Conservation (phyloP, 345 rosid species). For the Arabis alpina region DNA sequence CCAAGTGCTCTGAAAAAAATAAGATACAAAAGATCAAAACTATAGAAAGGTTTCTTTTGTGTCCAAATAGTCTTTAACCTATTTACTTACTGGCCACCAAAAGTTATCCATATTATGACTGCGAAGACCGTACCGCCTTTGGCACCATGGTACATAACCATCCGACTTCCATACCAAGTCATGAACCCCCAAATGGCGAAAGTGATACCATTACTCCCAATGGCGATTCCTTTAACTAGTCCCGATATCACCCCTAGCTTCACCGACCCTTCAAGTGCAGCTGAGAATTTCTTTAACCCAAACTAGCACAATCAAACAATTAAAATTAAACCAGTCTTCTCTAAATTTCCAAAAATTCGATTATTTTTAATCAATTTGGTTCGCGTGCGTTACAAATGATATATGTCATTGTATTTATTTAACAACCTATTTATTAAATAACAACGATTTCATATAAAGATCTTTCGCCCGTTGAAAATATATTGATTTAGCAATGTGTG, state of each 20-base stretch:
- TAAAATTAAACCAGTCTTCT: no score
- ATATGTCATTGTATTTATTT: no score
- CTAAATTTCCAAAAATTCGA: no score
- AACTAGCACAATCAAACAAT: no score
- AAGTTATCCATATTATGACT: constrained; percentile 71
- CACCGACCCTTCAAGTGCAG: constrained; percentile 75
- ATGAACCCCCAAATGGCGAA: constrained; percentile 94
- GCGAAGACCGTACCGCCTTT: constrained; percentile 90
- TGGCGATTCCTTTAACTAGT: constrained; percentile 83
- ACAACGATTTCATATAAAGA: no score
- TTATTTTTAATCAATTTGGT: no score
- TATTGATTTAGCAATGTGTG: no score
- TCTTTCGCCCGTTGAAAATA: no score
- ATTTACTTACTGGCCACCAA: constrained; percentile 76
- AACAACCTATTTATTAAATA: no score
- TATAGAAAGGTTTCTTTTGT: constrained; percentile 70
- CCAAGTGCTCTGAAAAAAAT: constrained; percentile 79
- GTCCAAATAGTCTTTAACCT: constrained; percentile 54
- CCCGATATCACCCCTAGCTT: constrained; percentile 92
- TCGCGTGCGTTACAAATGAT: no score
- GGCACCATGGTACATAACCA: constrained; percentile 77
- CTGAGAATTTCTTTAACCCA: constrained; percentile 77
- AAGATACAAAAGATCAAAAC: constrained; percentile 66
- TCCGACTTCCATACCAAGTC: constrained; percentile 94
- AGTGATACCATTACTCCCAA: constrained; percentile 88